Evolutionary conservation across 768 basidiomycete species (phyloP).

Genomic region (Tulasnella calospora): DNA sequence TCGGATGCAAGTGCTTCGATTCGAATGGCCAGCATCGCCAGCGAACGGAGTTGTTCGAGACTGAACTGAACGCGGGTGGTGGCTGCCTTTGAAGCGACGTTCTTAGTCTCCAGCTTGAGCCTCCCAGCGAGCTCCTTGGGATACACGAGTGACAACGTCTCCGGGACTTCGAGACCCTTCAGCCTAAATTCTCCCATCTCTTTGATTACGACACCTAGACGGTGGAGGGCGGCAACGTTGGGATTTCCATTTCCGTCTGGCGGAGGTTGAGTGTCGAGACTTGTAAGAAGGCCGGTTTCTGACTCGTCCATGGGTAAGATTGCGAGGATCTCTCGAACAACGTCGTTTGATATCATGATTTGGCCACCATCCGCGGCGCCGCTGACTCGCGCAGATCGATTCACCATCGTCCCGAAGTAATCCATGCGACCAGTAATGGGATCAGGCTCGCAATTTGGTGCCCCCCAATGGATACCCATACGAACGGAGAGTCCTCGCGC

Average conservation of each 20-base stretch:
- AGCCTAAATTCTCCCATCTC: conserved; percentile 86
- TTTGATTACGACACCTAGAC: conserved; percentile 63
- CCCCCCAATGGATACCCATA: conserved; percentile 95
- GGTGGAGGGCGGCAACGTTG: conserved; percentile 63
- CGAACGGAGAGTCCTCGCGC: conserved; percentile 88
- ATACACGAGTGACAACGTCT: conserved; percentile 79
- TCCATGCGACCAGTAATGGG: conserved; percentile 94
- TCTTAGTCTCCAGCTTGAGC: conserved; percentile 43
- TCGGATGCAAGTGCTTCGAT: conserved; percentile 68
- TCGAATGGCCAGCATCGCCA: conserved; percentile 69
- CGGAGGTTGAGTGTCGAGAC: conserved; percentile 27
- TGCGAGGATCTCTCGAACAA: conserved; percentile 74
- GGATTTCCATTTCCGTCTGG: conserved; percentile 31
- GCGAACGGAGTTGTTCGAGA: conserved; percentile 64
- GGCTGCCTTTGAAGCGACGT: conserved; percentile 33
- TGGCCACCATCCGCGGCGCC: conserved; percentile 85
- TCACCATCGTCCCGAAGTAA: conserved; percentile 95
- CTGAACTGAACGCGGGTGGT: conserved; percentile 59
- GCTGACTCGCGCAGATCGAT: conserved; percentile 81
- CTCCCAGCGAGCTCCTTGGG: conserved; percentile 69
- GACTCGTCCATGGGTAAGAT: conserved; percentile 29
- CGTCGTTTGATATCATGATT: conserved; percentile 85
- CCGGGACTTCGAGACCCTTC: conserved; percentile 90
- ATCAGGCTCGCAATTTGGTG: conserved; percentile 85
- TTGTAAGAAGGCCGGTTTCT: conserved; percentile 33